These are phyloP conservation scores for Trichosporon asahii DNA, from an alignment of 1,284 basidiomycete genomes.

Conservation along the genomic window DNA sequence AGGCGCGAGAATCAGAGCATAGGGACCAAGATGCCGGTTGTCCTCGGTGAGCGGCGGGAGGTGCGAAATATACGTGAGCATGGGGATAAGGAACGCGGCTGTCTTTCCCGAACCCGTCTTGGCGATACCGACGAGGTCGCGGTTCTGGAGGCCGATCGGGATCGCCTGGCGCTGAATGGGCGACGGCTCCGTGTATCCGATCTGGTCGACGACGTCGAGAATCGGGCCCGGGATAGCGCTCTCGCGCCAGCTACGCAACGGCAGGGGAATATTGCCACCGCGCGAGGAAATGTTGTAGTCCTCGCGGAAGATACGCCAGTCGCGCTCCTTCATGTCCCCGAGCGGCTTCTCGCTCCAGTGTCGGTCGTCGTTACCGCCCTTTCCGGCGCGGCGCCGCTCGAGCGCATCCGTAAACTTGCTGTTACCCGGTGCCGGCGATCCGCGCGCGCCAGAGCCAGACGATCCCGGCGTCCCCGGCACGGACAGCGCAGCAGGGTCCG, in stretches of 20 bases:
- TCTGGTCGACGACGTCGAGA: slow-evolving; percentile 75
- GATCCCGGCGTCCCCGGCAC: background rate
- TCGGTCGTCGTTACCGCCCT: slow-evolving; percentile 78
- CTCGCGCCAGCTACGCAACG: slow-evolving; percentile 87
- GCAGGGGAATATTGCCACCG: slow-evolving; percentile 87
- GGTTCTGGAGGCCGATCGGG: slow-evolving; percentile 90
- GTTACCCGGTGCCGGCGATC: slow-evolving; percentile 17
- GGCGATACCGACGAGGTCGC: slow-evolving; percentile 96
- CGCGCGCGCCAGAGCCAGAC: background rate
- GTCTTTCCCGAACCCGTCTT: slow-evolving; percentile 99
- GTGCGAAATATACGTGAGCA: slow-evolving; percentile 88
- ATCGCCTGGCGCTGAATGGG: slow-evolving; percentile 98
- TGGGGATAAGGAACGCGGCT: slow-evolving; percentile 97
- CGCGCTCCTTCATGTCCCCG: slow-evolving; percentile 90
- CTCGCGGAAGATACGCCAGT: slow-evolving; percentile 98
- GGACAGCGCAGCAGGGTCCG: background rate
- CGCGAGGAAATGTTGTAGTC: slow-evolving; percentile 94
- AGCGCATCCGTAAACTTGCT: slow-evolving; percentile 60
- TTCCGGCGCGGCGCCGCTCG: slow-evolving; percentile 75
- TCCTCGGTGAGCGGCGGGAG: slow-evolving; percentile 83
- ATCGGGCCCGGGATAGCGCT: slow-evolving; percentile 76
- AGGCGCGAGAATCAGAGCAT: slow-evolving; percentile 88
- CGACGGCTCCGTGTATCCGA: slow-evolving; percentile 95
- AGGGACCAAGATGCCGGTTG: slow-evolving; percentile 88
- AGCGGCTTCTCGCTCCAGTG: slow-evolving; percentile 98